Base-by-base conservation (phyloP, 176 grass and related monocot genomes). In the Carex littledalei region DNA sequence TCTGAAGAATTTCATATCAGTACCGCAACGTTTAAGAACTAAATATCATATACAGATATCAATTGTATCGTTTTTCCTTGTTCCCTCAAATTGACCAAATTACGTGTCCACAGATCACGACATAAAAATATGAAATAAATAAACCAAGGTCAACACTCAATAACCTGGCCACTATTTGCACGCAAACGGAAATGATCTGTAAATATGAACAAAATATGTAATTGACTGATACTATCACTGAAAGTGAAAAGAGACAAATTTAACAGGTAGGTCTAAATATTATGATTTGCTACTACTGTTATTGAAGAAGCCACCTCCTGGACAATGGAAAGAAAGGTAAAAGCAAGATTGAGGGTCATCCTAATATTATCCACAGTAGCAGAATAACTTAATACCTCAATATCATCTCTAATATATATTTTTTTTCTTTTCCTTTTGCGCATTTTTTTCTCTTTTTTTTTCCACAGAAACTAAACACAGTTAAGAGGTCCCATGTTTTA, bases 401-500 rank as follows among this genome's bases (percentile, higher is more conserved):
- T 12, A 54, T 50, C 52, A 78, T 55, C 62, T 58, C 81, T 20
- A 83, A 56, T 18, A 69, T 68, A 56, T 54, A 12, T 53, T 50
- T 83, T 65, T 83, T 68, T 53, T 5, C 22, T 69, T 29, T 35
- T 83, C 5, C 39, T 66, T 67, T 83, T 55, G 22, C 64, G 10
- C 20, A 52, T 83, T 83, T 49, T 68, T 49, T 59, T 80, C 32
- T 67, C 32, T 57, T n/a, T 22, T 80, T 81, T 81, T 80, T 82
- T 10, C 37, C 64, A 13, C 63, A 49, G 22, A 50, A 64, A 7
- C 63, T 83, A 17, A 83, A 83, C 61, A 83, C 81, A 83, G 60
- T 65, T 10, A 83, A 52, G 81, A 83, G 78, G 79, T 82, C 59
- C 79, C 41, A 82, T 82, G 79, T 82, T 65, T 79, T 82, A 82